Conservation (phyloP, 306 rosid species). For the Morella rubra region DNA sequence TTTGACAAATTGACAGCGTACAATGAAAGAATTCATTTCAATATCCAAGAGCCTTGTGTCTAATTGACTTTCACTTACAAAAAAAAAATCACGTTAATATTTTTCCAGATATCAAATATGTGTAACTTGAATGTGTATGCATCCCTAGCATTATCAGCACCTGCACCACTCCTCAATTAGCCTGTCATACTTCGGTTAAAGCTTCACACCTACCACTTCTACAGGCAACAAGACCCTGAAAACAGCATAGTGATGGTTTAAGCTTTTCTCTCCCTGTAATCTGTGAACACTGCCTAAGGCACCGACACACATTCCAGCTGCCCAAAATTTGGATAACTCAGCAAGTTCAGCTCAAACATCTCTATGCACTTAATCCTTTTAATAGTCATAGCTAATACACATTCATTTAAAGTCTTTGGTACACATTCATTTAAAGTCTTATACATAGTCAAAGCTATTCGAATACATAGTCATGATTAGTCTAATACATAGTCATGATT, state of each 20-base stretch:
- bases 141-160: not conserved
- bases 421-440: too few relatives aligned
- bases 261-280: slow-evolving; percentile 83
- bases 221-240: slow-evolving; percentile 73
- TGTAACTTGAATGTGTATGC: not conserved
- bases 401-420: too few relatives aligned
- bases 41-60: not conserved
- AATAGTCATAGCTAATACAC: too few relatives aligned
- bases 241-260: slow-evolving; percentile 90
- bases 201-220: slow-evolving; percentile 35
- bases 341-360: too few relatives aligned
- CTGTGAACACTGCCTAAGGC: slow-evolving; percentile 82
- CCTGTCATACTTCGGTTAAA: not conserved
- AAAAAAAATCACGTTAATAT: not conserved
- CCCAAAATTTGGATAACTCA: too few relatives aligned
- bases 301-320: too few relatives aligned
- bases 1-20: not conserved
- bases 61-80: not conserved
- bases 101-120: not conserved
- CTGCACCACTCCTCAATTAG: not conserved
- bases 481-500: too few relatives aligned
- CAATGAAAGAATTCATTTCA: not conserved
- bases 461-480: too few relatives aligned
- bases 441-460: too few relatives aligned
- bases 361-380: too few relatives aligned